These are phyloP conservation scores for Colletotrichum gigasporum DNA, from an alignment of 2,329 filamentous ascomycete genomes.

Conservation along the genomic window DNA sequence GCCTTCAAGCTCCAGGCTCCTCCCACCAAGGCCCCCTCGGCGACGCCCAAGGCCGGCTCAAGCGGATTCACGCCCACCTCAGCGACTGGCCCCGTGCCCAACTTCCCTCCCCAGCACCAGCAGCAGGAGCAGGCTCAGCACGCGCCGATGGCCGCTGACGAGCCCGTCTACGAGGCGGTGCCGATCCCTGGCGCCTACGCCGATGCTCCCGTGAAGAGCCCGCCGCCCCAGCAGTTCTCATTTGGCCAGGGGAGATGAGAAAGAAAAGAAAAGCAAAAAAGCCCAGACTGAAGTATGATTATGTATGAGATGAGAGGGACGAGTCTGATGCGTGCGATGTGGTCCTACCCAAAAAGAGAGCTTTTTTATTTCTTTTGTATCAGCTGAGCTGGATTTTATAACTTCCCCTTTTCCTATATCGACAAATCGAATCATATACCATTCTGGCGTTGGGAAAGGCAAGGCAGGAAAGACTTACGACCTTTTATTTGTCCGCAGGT, in stretches of 20 bases:
- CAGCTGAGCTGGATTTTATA: constrained; percentile 21
- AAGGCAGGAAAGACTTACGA: constrained; percentile 17
- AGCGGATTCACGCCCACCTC: constrained; percentile 67
- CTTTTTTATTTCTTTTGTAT: constrained; percentile 21
- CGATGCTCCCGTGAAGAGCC: constrained; percentile 62
- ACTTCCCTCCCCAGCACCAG: constrained; percentile 48
- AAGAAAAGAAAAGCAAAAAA: neutral
- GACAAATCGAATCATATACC: constrained; percentile 28
- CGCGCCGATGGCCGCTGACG: constrained; percentile 76
- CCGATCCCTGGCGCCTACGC: constrained; percentile 89
- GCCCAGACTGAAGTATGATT: constrained; percentile 13
- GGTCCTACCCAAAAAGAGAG: constrained; percentile 1
- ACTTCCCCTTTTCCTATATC: neutral
- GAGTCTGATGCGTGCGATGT: neutral
- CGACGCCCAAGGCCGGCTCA: constrained; percentile 76
- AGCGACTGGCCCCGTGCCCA: constrained; percentile 46
- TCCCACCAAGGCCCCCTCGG: constrained; percentile 78
- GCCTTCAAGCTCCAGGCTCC: constrained; percentile 90
- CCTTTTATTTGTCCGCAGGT: neutral
- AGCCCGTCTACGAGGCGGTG: constrained; percentile 85
- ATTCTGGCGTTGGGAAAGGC: constrained; percentile 33
- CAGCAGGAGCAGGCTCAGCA: constrained; percentile 66
- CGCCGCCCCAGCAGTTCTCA: constrained; percentile 53
- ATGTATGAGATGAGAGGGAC: constrained; percentile 4
- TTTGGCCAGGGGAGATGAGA: constrained; percentile 49